A percentile compares a stretch with the other conserved stretches of the same genome.
These are phyloP conservation scores for Aspergillus ellipticus DNA, from an alignment of 495 filamentous ascomycete species.

Conservation along the genomic window DNA sequence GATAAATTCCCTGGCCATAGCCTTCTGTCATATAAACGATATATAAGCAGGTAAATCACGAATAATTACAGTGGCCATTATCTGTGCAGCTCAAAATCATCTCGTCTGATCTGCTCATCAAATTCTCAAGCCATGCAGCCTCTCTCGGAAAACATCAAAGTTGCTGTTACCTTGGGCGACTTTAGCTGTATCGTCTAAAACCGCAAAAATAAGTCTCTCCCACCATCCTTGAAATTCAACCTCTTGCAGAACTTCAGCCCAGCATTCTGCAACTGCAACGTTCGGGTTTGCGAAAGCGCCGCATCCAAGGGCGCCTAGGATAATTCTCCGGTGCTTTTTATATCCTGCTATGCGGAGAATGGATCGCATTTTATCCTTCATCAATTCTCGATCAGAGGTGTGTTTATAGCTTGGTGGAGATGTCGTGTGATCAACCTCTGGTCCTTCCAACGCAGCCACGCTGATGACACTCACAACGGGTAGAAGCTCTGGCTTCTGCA, in stretches of 20 bases:
- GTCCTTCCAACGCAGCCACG: slow-evolving; percentile 51
- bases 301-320: slow-evolving; percentile 67
- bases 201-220: slow-evolving; percentile 31
- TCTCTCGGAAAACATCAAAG: slow-evolving; percentile 46
- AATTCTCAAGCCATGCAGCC: slow-evolving; percentile 32
- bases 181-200: slow-evolving; percentile 22
- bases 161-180: slow-evolving; percentile 32
- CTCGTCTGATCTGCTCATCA: not conserved
- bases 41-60: not conserved
- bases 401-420: slow-evolving; percentile 26
- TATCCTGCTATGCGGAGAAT: slow-evolving; percentile 51
- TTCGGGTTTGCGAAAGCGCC: slow-evolving; percentile 60
- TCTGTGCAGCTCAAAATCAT: not conserved
- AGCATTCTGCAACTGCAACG: slow-evolving; percentile 58
- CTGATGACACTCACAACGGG: slow-evolving; percentile 56
- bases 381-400: slow-evolving; percentile 43
- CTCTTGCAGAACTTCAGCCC: slow-evolving; percentile 54
- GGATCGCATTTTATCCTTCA: slow-evolving; percentile 56
- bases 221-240: slow-evolving; percentile 49
- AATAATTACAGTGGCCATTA: not conserved
- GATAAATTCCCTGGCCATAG: not conserved
- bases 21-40: not conserved
- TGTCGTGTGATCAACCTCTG: slow-evolving; percentile 30
- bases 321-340: slow-evolving; percentile 49
- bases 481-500: slow-evolving; percentile 27